Evolutionary conservation across 2,329 filamentous ascomycete species (phyloP), one percentile per base, ranked within the genome.

Genomic region (Alternaria sp.): DNA sequence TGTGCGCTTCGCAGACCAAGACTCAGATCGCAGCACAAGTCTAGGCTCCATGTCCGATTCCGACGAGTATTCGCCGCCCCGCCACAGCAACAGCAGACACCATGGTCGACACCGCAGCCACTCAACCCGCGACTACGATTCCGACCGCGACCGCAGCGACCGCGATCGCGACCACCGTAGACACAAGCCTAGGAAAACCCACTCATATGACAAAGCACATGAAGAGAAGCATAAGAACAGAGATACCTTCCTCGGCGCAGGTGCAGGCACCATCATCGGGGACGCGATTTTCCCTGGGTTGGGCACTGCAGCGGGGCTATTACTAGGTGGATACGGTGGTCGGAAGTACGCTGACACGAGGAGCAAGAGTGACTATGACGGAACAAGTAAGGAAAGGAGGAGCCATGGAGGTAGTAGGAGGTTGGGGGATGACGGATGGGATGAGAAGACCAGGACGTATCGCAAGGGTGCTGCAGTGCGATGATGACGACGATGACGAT

Each of bases 381-480:
- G 34, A 12, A 43, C 55, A 32, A 66, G 53, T n/a, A 54, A 38
- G 16, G 58, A 55, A 49, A 48, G 62, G 34, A 66, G 58, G 25
- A 56, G 57, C 22, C 79, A 59, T 81, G 81, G 77, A 67, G 22
- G 46, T 6, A 53, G 38, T 5, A 80, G 51, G 81, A 82, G 66
- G 77, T 78, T 1, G 78, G 79, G 45, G 5, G 62, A 59, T 16
- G 57, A 63, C 5, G 72, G 72, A 16, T 75, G 72, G 72, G 73
- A 72, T 79, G 82, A 68, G 80, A 68, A 71, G 48, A 73, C 54
- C 54, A 63, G 53, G 43, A 72, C 69, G 41, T 74, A 62, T 61
- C 86, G 89, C 89, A 90, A 88, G 46, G 74, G 74, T 16, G 57
- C 54, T 87, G 87, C 83, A 84, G 84, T 84, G 85, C 87, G 87